These are phyloP conservation scores for Truncatella angustata DNA, from an alignment of 2,329 filamentous ascomycete genomes.

Conservation along the genomic window DNA sequence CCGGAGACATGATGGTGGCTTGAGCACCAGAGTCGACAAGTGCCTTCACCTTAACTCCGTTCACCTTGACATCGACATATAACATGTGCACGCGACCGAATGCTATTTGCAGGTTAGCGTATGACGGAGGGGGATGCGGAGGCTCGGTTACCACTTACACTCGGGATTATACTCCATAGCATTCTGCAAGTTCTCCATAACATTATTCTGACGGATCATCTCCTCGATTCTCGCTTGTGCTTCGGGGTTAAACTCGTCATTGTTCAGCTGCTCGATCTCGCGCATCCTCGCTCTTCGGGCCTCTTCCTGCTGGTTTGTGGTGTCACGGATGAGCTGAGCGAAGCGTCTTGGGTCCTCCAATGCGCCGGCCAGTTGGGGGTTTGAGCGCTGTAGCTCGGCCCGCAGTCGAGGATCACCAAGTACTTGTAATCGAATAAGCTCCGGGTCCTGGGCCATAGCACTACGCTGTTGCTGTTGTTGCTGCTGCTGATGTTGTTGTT, in stretches of 20 bases:
- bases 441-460: slow-evolving; percentile 60
- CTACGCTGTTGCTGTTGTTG: slow-evolving; percentile 27
- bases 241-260: slow-evolving; percentile 91
- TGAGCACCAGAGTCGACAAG: slow-evolving; percentile 97
- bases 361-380: slow-evolving; percentile 74
- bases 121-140: neutral
- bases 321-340: slow-evolving; percentile 66
- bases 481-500: slow-evolving; percentile 22
- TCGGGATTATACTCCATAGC: slow-evolving; percentile 97
- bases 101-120: slow-evolving; percentile 48
- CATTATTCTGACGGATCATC: slow-evolving; percentile 91
- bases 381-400: slow-evolving; percentile 66
- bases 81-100: slow-evolving; percentile 95
- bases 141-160: slow-evolving; percentile 55
- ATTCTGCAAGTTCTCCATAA: slow-evolving; percentile 93
- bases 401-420: slow-evolving; percentile 74
- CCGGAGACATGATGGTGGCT: slow-evolving; percentile 97
- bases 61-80: slow-evolving; percentile 94
- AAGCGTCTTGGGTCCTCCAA: slow-evolving; percentile 77
- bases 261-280: slow-evolving; percentile 81
- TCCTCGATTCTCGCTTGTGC: slow-evolving; percentile 92
- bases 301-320: slow-evolving; percentile 68
- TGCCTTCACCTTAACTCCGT: slow-evolving; percentile 87
- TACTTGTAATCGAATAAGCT: slow-evolving; percentile 79
- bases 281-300: slow-evolving; percentile 75